Evolutionary conservation across 2,329 filamentous ascomycete genomes (phyloP).

Genomic region (Diaporthe aspalathi): DNA sequence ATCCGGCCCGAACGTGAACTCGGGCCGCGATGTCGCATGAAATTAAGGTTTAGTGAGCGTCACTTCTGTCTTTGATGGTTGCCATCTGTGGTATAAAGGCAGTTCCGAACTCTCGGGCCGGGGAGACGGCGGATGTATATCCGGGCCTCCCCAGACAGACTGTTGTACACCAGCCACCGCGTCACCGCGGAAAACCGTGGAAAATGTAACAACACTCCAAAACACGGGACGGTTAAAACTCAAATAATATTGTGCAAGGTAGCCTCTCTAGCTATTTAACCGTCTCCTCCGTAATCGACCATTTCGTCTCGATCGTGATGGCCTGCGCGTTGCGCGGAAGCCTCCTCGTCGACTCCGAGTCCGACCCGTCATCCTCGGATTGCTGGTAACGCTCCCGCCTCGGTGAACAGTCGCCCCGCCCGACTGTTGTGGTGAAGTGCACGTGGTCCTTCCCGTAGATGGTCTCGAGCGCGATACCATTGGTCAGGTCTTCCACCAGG

Average conservation of each 20-base stretch:
- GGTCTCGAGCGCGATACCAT: slow-evolving; percentile 35
- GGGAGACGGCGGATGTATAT: neutral
- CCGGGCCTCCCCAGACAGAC: neutral
- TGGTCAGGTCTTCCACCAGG: slow-evolving; percentile 33
- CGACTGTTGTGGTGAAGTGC: slow-evolving; percentile 33
- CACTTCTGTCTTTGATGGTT: neutral
- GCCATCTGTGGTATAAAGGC: neutral
- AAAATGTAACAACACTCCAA: neutral
- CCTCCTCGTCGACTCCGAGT: slow-evolving; percentile 33
- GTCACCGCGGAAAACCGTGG: neutral
- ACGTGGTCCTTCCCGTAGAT: slow-evolving; percentile 36
- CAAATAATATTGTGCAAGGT: neutral
- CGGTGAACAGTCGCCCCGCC: slow-evolving; percentile 15
- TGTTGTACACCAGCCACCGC: neutral
- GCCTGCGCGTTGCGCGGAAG: slow-evolving; percentile 31
- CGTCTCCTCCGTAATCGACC: slow-evolving; percentile 34
- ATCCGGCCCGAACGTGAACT: neutral
- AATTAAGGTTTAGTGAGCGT: neutral
- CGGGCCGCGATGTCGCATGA: neutral
- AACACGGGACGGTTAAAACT: neutral
- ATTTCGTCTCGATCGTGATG: slow-evolving; percentile 37
- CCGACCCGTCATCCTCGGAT: slow-evolving; percentile 29
- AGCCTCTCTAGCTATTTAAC: neutral
- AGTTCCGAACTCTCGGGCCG: neutral
- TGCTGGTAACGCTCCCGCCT: neutral